Percentiles rank a stretch among this genome's conserved stretches.
Evolutionary conservation across 116 monocot species (phyloP).

Genomic region (Papilionanthe hybrid): DNA sequence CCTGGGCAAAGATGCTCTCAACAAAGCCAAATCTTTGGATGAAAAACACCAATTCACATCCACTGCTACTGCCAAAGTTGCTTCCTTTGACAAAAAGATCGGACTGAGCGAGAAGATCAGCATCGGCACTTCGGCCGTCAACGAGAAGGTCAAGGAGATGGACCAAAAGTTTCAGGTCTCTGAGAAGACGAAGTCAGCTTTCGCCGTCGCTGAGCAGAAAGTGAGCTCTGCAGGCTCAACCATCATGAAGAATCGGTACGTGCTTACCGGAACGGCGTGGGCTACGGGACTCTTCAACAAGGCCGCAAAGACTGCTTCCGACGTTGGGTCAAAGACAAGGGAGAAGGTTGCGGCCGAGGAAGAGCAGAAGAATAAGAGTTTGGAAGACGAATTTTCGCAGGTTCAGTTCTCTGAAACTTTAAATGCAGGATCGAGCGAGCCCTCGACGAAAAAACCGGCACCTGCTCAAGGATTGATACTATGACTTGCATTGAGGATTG

Average conservation of each 20-base stretch:
- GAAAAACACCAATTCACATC: slow-evolving; percentile 80
- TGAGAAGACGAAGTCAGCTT: slow-evolving; percentile 66
- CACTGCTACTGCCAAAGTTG: slow-evolving; percentile 65
- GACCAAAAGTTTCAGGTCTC: slow-evolving; percentile 83
- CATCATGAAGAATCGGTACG: slow-evolving; percentile 71
- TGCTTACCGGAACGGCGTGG: slow-evolving; percentile 68
- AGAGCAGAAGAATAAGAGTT: slow-evolving; percentile 7
- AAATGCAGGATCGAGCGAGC: slow-evolving; percentile 18
- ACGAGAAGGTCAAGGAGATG: slow-evolving; percentile 75
- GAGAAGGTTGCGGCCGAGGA: slow-evolving; percentile 56
- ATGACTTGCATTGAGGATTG: neutral
- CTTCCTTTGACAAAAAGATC: slow-evolving; percentile 67
- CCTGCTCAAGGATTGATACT: slow-evolving; percentile 37
- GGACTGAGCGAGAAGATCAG: slow-evolving; percentile 77
- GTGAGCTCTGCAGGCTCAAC: slow-evolving; percentile 67
- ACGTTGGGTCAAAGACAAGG: slow-evolving; percentile 57
- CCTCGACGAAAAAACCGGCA: slow-evolving; percentile 30
- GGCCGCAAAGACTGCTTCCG: slow-evolving; percentile 51
- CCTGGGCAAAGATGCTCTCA: slow-evolving; percentile 70
- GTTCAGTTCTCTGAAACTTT: slow-evolving; percentile 20
- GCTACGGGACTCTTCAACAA: slow-evolving; percentile 61
- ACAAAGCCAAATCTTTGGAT: slow-evolving; percentile 77
- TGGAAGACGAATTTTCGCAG: slow-evolving; percentile 24
- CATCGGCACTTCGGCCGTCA: slow-evolving; percentile 75
- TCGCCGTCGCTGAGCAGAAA: slow-evolving; percentile 64